phyloP scores from a whole-genome alignment of 192 early-diverging fungal species.

The Backusella macrospora region DNA sequence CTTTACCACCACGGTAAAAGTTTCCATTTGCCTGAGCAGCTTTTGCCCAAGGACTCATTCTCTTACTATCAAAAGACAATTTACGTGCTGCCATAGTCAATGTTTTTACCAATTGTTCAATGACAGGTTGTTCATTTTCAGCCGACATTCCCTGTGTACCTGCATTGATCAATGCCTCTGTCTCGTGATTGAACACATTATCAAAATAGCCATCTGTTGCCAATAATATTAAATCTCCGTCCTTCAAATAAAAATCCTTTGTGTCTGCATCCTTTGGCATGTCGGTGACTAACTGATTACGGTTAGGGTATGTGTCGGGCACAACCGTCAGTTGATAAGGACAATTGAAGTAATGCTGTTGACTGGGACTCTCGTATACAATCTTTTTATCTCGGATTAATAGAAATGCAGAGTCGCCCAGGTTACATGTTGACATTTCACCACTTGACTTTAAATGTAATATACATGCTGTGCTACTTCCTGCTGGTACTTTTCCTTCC shows the following conservation, averaged over 20 bases:
- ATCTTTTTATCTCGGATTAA: constrained; percentile 56
- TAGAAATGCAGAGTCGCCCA: constrained; percentile 61
- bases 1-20: constrained; percentile 52
- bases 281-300: constrained; percentile 52
- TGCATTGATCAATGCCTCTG: constrained; percentile 52
- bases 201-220: constrained; percentile 67
- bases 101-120: constrained; percentile 49
- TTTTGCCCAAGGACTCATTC: constrained; percentile 53
- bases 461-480: constrained; percentile 62
- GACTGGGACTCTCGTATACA: constrained; percentile 59
- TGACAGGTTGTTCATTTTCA: constrained; percentile 21
- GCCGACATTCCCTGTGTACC: constrained; percentile 22
- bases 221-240: constrained; percentile 61
- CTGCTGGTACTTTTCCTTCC: constrained; percentile 56
- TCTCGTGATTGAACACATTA: constrained; percentile 61
- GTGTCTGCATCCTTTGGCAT: constrained; percentile 59
- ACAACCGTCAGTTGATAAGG: constrained; percentile 62
- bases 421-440: constrained; percentile 53
- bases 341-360: constrained; percentile 68
- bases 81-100: constrained; percentile 57
- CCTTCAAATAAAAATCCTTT: constrained; percentile 51
- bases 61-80: constrained; percentile 51
- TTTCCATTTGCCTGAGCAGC: constrained; percentile 52
- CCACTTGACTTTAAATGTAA: constrained; percentile 56
- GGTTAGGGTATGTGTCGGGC: constrained; percentile 56